A percentile compares a stretch with the other conserved stretches of the same genome.
Evolutionary conservation across 768 basidiomycete genomes (phyloP).

Genomic region (Suillus alpinus): DNA sequence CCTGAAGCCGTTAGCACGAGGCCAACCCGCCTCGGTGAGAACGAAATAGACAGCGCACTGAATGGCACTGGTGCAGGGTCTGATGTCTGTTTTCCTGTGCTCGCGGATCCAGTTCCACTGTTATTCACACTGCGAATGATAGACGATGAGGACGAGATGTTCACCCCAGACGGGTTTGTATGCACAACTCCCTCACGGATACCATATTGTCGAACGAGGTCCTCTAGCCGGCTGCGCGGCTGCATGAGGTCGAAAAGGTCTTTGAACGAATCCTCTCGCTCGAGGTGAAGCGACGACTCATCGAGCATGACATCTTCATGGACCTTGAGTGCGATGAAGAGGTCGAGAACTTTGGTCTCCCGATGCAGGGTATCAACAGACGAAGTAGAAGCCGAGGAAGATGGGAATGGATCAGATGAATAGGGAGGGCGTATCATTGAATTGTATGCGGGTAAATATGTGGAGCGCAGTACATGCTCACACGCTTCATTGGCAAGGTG

Average conservation of each 20-base stretch:
- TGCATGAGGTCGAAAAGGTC: constrained; percentile 78
- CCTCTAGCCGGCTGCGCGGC: constrained; percentile 73
- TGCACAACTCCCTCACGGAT: constrained; percentile 36
- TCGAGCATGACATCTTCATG: constrained; percentile 77
- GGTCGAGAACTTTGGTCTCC: constrained; percentile 73
- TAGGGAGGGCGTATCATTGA: constrained; percentile 65
- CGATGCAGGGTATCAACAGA: constrained; percentile 50
- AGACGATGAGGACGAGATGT: constrained; percentile 5
- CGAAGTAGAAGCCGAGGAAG: constrained; percentile 26
- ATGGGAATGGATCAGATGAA: constrained; percentile 77
- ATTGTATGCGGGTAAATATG: constrained; percentile 66
- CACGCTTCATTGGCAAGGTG: constrained; percentile 42
- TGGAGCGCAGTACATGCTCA: constrained; percentile 79
- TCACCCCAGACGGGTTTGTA: constrained; percentile 1
- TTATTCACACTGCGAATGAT: neutral
- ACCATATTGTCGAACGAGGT: constrained; percentile 54
- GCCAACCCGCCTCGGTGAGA: constrained; percentile 38
- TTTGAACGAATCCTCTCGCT: constrained; percentile 71
- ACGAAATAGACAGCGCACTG: constrained; percentile 35
- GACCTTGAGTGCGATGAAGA: constrained; percentile 77
- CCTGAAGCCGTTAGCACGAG: constrained; percentile 30
- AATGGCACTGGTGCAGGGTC: constrained; percentile 30
- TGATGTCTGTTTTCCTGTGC: neutral
- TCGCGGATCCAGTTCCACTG: constrained; percentile 6
- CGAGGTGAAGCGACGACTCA: constrained; percentile 71